Evolutionary conservation across 495 filamentous ascomycete genomes (phyloP).

Genomic region (Neurospora cerealis): DNA sequence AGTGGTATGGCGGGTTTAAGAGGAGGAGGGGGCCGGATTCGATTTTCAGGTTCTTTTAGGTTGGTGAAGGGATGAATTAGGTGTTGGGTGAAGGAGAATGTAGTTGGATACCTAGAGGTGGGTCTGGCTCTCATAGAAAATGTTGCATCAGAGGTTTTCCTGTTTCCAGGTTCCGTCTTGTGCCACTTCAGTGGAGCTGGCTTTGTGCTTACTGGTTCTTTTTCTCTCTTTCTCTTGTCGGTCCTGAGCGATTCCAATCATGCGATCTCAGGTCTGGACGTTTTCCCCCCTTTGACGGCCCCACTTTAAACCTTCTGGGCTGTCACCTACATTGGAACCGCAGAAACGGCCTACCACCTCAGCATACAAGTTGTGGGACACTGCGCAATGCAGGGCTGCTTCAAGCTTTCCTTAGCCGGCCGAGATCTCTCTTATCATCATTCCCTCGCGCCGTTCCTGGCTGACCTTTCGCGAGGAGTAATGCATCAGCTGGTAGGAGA

Average conservation of each 20-base stretch:
- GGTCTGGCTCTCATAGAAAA: neutral
- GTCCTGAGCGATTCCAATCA: neutral
- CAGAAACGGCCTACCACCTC: too few species aligned
- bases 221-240: neutral
- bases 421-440: neutral
- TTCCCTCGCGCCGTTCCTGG: neutral
- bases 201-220: neutral
- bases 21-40: conserved; percentile 17
- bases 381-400: neutral
- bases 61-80: neutral
- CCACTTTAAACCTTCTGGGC: neutral
- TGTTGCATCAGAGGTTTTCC: neutral
- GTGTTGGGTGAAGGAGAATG: neutral
- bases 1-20: conserved; percentile 23
- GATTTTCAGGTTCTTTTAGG: conserved; percentile 27
- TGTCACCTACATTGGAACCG: neutral
- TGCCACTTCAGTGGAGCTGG: neutral
- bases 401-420: neutral
- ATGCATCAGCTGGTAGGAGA: too few species aligned
- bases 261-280: neutral
- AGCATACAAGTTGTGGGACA: too few species aligned
- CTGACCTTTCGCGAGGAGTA: neutral
- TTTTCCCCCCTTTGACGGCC: neutral
- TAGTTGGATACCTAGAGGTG: neutral
- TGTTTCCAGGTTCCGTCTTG: neutral